Percentiles rank a stretch among this genome's conserved stretches.
phyloP scores from a whole-genome alignment of 2,329 filamentous ascomycete species.

The Fusarium sp. region DNA sequence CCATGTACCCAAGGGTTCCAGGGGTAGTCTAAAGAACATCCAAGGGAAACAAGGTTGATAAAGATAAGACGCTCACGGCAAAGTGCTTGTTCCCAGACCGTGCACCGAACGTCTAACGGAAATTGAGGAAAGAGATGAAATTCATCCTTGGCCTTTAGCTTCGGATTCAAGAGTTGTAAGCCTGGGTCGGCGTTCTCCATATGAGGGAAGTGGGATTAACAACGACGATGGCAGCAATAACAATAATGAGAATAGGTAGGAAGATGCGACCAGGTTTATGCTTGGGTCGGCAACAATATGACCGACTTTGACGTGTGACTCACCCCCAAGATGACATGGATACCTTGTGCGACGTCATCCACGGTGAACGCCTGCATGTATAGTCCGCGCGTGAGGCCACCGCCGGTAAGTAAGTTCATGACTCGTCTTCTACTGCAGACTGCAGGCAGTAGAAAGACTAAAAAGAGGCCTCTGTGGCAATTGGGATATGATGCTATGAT shows the following conservation, averaged over 20 bases:
- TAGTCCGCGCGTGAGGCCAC: background rate
- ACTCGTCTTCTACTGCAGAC: background rate
- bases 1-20: background rate
- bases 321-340: background rate
- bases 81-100: background rate
- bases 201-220: background rate
- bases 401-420: background rate
- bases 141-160: background rate
- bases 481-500: background rate
- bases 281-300: background rate
- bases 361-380: background rate
- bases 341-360: background rate
- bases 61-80: background rate
- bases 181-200: background rate
- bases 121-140: background rate
- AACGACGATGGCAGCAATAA: background rate
- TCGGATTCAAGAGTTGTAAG: background rate
- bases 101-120: accelerated
- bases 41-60: background rate
- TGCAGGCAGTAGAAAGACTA: background rate
- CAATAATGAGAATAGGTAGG: too few relatives aligned
- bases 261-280: background rate
- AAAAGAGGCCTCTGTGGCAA: background rate
- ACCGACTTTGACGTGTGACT: background rate
- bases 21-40: background rate